phyloP scores from a whole-genome alignment of 2,329 filamentous ascomycete genomes.

The Colletotrichum falcatum region DNA sequence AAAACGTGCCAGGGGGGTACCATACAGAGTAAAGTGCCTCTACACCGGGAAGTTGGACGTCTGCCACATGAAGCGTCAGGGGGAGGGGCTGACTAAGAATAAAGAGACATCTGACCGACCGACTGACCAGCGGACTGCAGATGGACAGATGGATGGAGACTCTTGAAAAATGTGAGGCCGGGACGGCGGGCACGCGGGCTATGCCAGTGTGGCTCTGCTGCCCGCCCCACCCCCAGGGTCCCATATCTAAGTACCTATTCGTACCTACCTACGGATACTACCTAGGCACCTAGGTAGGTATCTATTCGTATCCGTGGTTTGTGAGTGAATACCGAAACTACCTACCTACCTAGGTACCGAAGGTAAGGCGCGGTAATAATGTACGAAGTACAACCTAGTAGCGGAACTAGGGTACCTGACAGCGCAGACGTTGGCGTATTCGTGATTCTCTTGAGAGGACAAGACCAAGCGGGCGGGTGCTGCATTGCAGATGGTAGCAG shows the following conservation, averaged over 20 bases:
- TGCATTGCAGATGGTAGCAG: conserved; percentile 21
- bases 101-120: conserved; percentile 9
- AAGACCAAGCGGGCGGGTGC: not conserved
- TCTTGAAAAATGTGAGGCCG: conserved; percentile 27
- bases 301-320: too few relatives aligned
- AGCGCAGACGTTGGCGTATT: conserved; percentile 25
- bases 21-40: not conserved
- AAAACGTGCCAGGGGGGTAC: conserved; percentile 2
- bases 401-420: conserved; percentile 27
- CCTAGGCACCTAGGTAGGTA: too few relatives aligned
- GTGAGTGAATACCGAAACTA: conserved; percentile 25
- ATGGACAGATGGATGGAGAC: not conserved
- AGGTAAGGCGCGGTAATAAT: conserved; percentile 19
- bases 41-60: conserved; percentile 3
- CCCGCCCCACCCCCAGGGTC: not conserved
- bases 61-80: conserved; percentile 1
- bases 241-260: too few relatives aligned
- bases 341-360: too few relatives aligned
- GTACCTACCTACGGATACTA: too few relatives aligned
- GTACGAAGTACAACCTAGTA: conserved; percentile 1
- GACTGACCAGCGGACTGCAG: conserved; percentile 25
- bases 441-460: conserved; percentile 16
- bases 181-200: not conserved
- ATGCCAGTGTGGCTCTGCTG: conserved; percentile 8
- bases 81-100: conserved; percentile 16